Conservation (phyloP, 345 rosid species). For the Streptanthus diversifolius region DNA sequence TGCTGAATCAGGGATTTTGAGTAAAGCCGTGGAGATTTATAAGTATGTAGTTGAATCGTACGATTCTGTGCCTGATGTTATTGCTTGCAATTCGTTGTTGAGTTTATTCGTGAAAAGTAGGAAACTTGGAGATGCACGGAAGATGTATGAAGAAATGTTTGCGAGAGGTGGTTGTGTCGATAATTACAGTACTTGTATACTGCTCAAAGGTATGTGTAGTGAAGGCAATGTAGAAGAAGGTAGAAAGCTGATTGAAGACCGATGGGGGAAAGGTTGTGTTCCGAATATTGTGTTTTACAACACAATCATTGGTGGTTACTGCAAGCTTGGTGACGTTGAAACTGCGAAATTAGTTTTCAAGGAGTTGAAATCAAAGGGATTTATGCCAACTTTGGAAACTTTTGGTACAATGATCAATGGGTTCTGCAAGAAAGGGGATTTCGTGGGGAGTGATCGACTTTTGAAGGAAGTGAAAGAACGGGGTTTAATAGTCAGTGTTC, state of each 20-base stretch:
- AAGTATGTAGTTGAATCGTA: constrained; percentile 29
- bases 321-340: constrained; percentile 45
- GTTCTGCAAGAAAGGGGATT: constrained; percentile 58
- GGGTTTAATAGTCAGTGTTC: constrained; percentile 46
- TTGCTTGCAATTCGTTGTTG: constrained; percentile 72
- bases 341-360: constrained; percentile 46
- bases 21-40: constrained; percentile 58
- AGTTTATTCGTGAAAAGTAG: constrained; percentile 37
- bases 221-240: constrained; percentile 71
- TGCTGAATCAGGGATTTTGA: constrained; percentile 48
- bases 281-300: constrained; percentile 82
- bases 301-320: constrained; percentile 66
- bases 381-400: constrained; percentile 61
- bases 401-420: constrained; percentile 62
- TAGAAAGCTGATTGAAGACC: constrained; percentile 53
- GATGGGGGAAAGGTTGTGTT: constrained; percentile 75
- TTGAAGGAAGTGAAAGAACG: constrained; percentile 63
- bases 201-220: constrained; percentile 65
- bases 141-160: constrained; percentile 65
- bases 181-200: constrained; percentile 65
- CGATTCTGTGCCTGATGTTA: constrained; percentile 46
- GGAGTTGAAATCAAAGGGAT: constrained; percentile 64
- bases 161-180: constrained; percentile 49
- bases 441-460: constrained; percentile 49
- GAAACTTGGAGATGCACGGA: constrained; percentile 43